These are phyloP conservation scores for Russula sp. DNA, from an alignment of 768 basidiomycete species.

Conservation along the genomic window DNA sequence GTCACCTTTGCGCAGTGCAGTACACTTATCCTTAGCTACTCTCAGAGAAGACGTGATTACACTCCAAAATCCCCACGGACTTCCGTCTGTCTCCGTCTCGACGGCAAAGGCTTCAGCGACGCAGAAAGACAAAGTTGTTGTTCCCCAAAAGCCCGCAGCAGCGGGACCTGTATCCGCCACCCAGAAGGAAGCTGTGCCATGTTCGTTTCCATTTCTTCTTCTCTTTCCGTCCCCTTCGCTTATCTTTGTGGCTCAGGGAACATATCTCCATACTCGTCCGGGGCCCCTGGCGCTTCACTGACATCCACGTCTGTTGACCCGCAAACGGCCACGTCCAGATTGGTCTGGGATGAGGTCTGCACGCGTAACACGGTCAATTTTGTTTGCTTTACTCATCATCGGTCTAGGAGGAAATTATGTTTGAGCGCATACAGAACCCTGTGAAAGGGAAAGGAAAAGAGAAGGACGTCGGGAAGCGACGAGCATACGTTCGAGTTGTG, in stretches of 20 bases:
- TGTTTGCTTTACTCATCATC: slow-evolving; percentile 5
- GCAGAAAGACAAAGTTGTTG: slow-evolving; percentile 38
- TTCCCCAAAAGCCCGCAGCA: slow-evolving; percentile 35
- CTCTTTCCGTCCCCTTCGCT: slow-evolving; percentile 5
- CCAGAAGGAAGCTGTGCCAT: slow-evolving; percentile 50
- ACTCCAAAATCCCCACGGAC: slow-evolving; percentile 84
- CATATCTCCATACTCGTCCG: slow-evolving; percentile 86
- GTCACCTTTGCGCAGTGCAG: slow-evolving; percentile 3
- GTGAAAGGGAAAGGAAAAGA: slow-evolving; percentile 87
- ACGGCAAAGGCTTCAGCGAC: slow-evolving; percentile 33
- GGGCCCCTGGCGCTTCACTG: slow-evolving; percentile 86
- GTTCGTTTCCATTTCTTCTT: slow-evolving; percentile 41
- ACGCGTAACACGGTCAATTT: background rate
- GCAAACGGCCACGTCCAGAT: slow-evolving; percentile 63
- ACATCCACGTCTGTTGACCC: slow-evolving; percentile 92
- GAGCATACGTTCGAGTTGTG: slow-evolving; percentile 94
- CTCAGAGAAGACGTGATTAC: slow-evolving; percentile 85
- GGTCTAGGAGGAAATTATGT: slow-evolving; percentile 90
- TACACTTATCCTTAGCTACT: slow-evolving; percentile 12
- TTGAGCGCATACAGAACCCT: slow-evolving; percentile 82
- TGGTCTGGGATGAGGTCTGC: slow-evolving; percentile 90
- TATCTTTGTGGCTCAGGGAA: slow-evolving; percentile 57
- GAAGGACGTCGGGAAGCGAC: slow-evolving; percentile 85
- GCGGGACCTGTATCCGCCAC: slow-evolving; percentile 29
- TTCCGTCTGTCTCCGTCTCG: slow-evolving; percentile 55